Conservation (phyloP, 306 rosid species). For the Sicyos baderoa region DNA sequence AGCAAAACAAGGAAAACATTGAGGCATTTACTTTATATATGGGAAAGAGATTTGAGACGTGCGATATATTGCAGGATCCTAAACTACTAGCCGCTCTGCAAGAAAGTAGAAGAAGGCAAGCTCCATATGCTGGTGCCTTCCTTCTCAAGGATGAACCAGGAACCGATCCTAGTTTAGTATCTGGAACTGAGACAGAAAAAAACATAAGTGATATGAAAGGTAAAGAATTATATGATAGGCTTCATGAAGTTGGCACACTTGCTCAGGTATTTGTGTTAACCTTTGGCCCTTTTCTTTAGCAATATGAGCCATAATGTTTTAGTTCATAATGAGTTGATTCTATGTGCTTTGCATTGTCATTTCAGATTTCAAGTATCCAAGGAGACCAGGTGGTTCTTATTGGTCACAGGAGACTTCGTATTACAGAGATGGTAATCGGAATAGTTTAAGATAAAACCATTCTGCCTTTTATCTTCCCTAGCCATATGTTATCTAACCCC, state of each 20-base stretch:
- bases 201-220: constrained; percentile 63
- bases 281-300: background rate
- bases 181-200: constrained; percentile 74
- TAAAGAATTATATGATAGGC: constrained; percentile 74
- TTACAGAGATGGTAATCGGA: constrained; percentile 74
- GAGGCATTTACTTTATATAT: too few species aligned
- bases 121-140: constrained; percentile 98
- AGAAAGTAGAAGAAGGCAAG: constrained; percentile 83
- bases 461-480: background rate
- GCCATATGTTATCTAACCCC: background rate
- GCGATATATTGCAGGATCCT: constrained; percentile 57
- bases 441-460: background rate
- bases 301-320: background rate
- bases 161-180: constrained; percentile 58
- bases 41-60: constrained; percentile 10
- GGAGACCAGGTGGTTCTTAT: constrained; percentile 89
- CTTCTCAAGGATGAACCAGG: constrained; percentile 85
- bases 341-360: constrained; percentile 12
- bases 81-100: constrained; percentile 85
- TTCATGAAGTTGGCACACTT: constrained; percentile 96
- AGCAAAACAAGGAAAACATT: too few species aligned
- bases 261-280: constrained; percentile 53
- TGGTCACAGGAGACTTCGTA: constrained; percentile 90
- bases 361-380: constrained; percentile 89
- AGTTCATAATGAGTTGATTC: constrained; percentile 10